Percentiles rank a stretch among this genome's conserved stretches.
Evolutionary conservation across 371 early-diverging fungal genomes (phyloP).

Genomic region (Mucor mucedo): DNA sequence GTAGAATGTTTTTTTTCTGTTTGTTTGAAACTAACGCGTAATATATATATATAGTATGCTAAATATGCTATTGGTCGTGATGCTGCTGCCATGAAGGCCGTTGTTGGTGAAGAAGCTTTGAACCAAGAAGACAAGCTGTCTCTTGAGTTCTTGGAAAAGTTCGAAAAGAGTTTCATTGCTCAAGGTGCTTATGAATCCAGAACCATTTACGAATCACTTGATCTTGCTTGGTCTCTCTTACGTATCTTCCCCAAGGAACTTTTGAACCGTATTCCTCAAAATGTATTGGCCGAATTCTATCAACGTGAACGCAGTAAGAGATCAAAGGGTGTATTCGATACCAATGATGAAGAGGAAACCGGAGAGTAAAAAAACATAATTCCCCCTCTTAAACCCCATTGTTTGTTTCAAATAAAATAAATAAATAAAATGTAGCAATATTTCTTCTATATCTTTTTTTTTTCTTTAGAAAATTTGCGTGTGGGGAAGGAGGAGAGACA

Average conservation of each 20-base stretch:
- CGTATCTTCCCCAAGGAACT: constrained; percentile 99
- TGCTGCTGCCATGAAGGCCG: constrained; percentile 99
- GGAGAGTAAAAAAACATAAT: constrained; percentile 1
- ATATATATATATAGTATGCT: constrained; percentile 77
- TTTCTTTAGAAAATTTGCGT: not conserved
- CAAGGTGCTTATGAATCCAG: constrained; percentile 96
- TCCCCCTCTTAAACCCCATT: not conserved
- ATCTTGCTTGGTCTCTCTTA: constrained; percentile 99
- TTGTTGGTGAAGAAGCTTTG: constrained; percentile 99
- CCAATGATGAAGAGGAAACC: constrained; percentile 45
- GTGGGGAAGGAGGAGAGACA: no score
- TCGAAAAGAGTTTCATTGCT: constrained; percentile 97
- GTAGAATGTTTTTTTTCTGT: not conserved
- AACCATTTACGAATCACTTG: constrained; percentile 97
- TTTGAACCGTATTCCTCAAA: constrained; percentile 99
- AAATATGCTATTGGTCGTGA: constrained; percentile 99
- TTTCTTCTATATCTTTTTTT: not conserved
- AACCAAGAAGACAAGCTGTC: constrained; percentile 98
- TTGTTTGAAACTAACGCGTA: not conserved
- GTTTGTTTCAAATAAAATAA: constrained; percentile 1
- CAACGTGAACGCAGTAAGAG: constrained; percentile 78
- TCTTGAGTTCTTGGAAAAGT: constrained; percentile 99
- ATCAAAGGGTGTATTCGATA: constrained; percentile 57
- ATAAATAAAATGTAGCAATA: not conserved
- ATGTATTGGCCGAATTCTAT: constrained; percentile 96